Base-by-base conservation (phyloP, 805 yeast genomes). In the Nakazawaea sp. region DNA sequence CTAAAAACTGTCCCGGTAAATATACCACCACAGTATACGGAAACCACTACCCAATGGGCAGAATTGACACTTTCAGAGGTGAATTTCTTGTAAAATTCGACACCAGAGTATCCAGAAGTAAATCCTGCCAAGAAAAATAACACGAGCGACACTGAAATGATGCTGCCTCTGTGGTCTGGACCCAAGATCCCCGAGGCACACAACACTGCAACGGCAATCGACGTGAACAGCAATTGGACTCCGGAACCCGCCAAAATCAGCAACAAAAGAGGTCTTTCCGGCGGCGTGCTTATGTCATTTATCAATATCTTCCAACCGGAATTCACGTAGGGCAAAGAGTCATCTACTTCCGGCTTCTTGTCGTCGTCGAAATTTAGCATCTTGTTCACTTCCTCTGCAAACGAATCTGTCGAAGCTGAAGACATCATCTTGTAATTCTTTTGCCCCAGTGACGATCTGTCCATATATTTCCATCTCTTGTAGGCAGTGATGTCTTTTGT, bases 101-200 rank as follows among this genome's bases (percentile, higher is more conserved):
- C 69, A 30, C 92, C 86, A 4, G 76, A 61, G 52, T 72, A 84
- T 0, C 95, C 87, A 1, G 94, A 78, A 38, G 81, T 68, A 24
- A 78, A 69, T 0, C 92, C 94, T 17, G 90, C 85, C 20, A 73
- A 52, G 4, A 81, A 72, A 48, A 85, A 78, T 41, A 78, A 62
- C 3, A 71, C 51, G 18, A 82, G 49, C 0, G 87, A 74, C 34
- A 79, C 64, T 7, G 84, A 68, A 36, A 82, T 53, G 6, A 81
- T 70, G 12, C 86, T 77, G 28, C 85, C 86, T 40, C 82, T 73
- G 39, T 77, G 75, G 47, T 75, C 71, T 41, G 81, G 85, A 42
- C 80, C 74, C 28, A 80, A 63, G 4, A 75, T 57, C 18, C 79
- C 75, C 7, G 77, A 65, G 2, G 82, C 72, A 31, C 82, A 69